These are phyloP conservation scores for Hypomyces rosellus DNA, from an alignment of 2,329 filamentous ascomycete species.

Conservation along the genomic window DNA sequence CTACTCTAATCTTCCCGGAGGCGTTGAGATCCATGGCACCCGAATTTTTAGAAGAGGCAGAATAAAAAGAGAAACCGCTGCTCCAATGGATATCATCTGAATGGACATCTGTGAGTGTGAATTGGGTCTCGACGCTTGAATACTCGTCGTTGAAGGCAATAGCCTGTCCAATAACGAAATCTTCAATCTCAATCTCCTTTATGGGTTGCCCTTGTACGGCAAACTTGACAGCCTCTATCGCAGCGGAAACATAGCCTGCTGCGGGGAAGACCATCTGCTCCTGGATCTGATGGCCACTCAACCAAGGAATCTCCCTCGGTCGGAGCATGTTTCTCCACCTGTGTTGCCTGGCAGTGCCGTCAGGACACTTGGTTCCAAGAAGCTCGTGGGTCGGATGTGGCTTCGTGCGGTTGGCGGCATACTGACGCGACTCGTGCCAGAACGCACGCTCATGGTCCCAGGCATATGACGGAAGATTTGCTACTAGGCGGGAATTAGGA, in stretches of 20 bases:
- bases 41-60: no score
- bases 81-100: not conserved
- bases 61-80: not conserved
- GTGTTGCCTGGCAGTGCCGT: not conserved
- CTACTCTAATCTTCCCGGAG: conserved; percentile 12
- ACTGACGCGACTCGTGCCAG: conserved; percentile 25
- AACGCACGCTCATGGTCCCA: conserved; percentile 31
- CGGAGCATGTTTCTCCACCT: not conserved
- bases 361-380: not conserved
- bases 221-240: not conserved
- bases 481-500: conserved; percentile 11
- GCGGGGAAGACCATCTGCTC: conserved; percentile 4
- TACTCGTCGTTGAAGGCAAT: not conserved
- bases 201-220: not conserved
- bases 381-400: not conserved
- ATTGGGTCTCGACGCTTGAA: not conserved
- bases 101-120: not conserved
- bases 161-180: not conserved
- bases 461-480: conserved; percentile 29
- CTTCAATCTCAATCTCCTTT: not conserved
- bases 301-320: not conserved
- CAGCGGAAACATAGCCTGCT: conserved; percentile 5
- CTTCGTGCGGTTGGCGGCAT: conserved; percentile 21
- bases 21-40: not conserved
- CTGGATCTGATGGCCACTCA: conserved; percentile 5